These are phyloP conservation scores for Phytophthora syringae DNA, from an alignment of 352 stramenopile genomes.

Conservation along the genomic window DNA sequence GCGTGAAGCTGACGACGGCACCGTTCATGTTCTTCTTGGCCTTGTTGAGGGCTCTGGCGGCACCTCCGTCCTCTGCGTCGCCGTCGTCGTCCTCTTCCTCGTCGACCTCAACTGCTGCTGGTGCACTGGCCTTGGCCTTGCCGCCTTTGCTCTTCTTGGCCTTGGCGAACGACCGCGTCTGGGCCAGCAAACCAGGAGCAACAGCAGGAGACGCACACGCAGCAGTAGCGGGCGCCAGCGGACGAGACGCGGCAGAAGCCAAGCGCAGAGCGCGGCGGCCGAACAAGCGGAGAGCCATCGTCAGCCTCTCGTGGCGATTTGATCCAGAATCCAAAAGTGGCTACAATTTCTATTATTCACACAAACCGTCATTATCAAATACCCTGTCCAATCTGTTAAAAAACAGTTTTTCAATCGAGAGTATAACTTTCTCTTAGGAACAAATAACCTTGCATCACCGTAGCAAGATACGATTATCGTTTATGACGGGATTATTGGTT, in stretches of 20 bases:
- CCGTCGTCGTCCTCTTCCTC: slow-evolving; percentile 22
- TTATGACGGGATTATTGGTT: not conserved
- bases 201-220: slow-evolving; percentile 12
- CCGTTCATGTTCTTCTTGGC: slow-evolving; percentile 86
- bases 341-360: not conserved
- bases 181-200: slow-evolving; percentile 5
- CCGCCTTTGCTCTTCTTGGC: slow-evolving; percentile 65
- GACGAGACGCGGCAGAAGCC: slow-evolving; percentile 20
- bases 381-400: not conserved
- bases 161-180: slow-evolving; percentile 70
- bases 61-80: slow-evolving; percentile 39
- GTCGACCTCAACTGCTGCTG: slow-evolving; percentile 11
- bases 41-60: slow-evolving; percentile 51
- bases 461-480: not conserved
- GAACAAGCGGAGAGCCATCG: slow-evolving; percentile 45
- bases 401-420: no score
- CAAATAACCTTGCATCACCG: not conserved
- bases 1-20: slow-evolving; percentile 80
- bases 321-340: slow-evolving; percentile 12
- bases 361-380: not conserved
- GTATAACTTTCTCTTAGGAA: not conserved
- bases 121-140: slow-evolving; percentile 32
- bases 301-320: slow-evolving; percentile 20
- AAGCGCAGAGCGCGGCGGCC: slow-evolving; percentile 26
- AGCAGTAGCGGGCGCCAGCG: slow-evolving; percentile 12